Evolutionary conservation across 2,329 filamentous ascomycete genomes (phyloP).

Genomic region (Raffaelea ambrosiae): DNA sequence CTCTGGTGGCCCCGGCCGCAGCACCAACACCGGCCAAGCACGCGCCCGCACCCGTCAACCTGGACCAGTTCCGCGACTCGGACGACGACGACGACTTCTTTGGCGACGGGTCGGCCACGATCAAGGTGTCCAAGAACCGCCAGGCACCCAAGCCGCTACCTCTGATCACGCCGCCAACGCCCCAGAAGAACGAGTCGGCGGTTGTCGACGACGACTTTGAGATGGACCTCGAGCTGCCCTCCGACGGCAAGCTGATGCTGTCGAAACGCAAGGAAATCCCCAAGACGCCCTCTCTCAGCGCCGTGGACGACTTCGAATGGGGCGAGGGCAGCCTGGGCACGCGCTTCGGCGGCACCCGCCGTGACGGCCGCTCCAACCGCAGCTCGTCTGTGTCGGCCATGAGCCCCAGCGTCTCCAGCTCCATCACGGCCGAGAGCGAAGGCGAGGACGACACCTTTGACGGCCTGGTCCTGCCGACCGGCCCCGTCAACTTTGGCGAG

Average conservation of each 20-base stretch:
- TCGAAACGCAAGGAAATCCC: constrained; percentile 53
- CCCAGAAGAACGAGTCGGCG: constrained; percentile 31
- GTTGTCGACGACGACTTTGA: constrained; percentile 59
- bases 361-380: constrained; percentile 69
- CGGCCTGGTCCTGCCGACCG: constrained; percentile 76
- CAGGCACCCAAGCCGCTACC: constrained; percentile 41
- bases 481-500: constrained; percentile 74
- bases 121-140: constrained; percentile 56
- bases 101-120: constrained; percentile 55
- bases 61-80: constrained; percentile 57
- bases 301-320: constrained; percentile 79
- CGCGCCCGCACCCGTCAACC: constrained; percentile 29
- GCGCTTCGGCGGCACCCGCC: constrained; percentile 75
- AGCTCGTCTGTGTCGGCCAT: constrained; percentile 84
- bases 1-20: background rate
- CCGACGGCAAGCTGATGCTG: constrained; percentile 56
- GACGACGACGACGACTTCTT: constrained; percentile 56
- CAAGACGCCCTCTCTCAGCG: constrained; percentile 49
- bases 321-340: constrained; percentile 89
- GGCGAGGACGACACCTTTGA: constrained; percentile 90
- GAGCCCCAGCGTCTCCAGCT: constrained; percentile 88
- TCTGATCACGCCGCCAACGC: constrained; percentile 48
- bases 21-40: constrained; percentile 23
- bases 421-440: constrained; percentile 84
- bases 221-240: constrained; percentile 62